phyloP scores from a whole-genome alignment of 31 red algal genomes.

The Endocladia muricata region DNA sequence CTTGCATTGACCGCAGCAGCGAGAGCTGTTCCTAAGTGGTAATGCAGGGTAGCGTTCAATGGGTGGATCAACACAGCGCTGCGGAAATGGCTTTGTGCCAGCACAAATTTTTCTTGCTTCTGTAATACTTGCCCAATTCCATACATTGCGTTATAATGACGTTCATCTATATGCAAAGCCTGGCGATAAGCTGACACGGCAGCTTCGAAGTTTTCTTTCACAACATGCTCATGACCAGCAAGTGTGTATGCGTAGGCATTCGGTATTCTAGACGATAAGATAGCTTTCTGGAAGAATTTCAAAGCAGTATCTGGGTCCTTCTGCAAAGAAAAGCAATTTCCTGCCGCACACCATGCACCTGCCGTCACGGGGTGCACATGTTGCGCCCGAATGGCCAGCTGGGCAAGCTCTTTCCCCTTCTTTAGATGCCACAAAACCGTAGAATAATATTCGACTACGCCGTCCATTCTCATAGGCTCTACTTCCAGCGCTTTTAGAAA shows the following conservation, averaged over 20 bases:
- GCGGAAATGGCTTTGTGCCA: conserved; percentile 75
- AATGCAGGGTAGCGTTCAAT: conserved; percentile 72
- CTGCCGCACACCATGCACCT: conserved; percentile 82
- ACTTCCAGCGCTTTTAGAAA: conserved; percentile 55
- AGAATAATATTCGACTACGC: conserved; percentile 88
- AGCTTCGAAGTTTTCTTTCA: conserved; percentile 81
- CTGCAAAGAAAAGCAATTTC: conserved; percentile 86
- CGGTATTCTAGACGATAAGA: conserved; percentile 43
- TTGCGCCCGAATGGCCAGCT: conserved; percentile 53
- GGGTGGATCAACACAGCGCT: conserved; percentile 80
- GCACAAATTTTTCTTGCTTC: conserved; percentile 81
- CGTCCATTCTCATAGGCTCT: conserved; percentile 62
- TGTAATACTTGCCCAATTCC: conserved; percentile 92
- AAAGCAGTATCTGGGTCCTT: conserved; percentile 86
- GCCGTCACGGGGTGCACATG: conserved; percentile 53
- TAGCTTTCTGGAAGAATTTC: conserved; percentile 66
- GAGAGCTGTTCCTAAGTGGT: conserved; percentile 80
- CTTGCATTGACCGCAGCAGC: conserved; percentile 28
- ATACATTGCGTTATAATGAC: conserved; percentile 89
- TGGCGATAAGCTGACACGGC: conserved; percentile 71
- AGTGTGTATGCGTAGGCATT: conserved; percentile 83
- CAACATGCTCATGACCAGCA: conserved; percentile 84
- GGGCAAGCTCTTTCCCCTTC: conserved; percentile 65
- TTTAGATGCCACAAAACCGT: conserved; percentile 92
- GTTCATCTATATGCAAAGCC: conserved; percentile 77